Conservation (phyloP, 2,329 filamentous ascomycete species). For the Neocucurbitaria cava region DNA sequence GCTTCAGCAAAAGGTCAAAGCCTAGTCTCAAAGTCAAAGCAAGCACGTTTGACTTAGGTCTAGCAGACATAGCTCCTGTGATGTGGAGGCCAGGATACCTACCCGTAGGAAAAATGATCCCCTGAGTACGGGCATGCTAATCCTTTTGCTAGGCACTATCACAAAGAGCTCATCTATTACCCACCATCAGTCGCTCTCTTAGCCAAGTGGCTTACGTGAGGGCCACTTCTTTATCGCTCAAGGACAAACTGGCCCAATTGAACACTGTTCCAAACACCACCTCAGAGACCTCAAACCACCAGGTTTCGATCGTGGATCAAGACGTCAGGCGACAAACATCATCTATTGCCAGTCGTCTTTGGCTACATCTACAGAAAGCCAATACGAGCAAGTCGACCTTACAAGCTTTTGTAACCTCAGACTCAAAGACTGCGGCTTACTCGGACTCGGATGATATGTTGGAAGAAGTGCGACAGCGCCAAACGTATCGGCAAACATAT, state of each 20-base stretch:
- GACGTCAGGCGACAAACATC: background rate
- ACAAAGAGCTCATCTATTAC: constrained; percentile 46
- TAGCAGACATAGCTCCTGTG: constrained; percentile 49
- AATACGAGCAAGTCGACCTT: background rate
- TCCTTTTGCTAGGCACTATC: constrained; percentile 32
- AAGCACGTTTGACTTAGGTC: constrained; percentile 40
- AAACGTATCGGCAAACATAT: background rate
- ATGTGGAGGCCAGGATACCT: constrained; percentile 51
- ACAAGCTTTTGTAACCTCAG: constrained; percentile 6
- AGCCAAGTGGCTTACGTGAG: constrained; percentile 8
- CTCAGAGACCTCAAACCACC: background rate
- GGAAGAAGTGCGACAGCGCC: constrained; percentile 1
- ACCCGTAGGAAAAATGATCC: constrained; percentile 21
- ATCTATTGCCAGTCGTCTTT: constrained; percentile 7
- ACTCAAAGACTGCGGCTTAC: background rate
- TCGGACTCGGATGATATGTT: constrained; percentile 16
- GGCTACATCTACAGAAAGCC: constrained; percentile 10
- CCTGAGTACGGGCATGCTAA: constrained; percentile 8
- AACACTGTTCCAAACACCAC: background rate
- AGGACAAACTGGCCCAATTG: constrained; percentile 20
- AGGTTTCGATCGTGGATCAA: background rate
- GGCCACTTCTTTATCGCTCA: constrained; percentile 20
- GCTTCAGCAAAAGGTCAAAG: constrained; percentile 25
- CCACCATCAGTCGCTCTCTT: constrained; percentile 49
- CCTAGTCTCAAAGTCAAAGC: constrained; percentile 39